These are phyloP conservation scores for Holtermannia corniformis DNA, from an alignment of 768 basidiomycete species.

Conservation along the genomic window DNA sequence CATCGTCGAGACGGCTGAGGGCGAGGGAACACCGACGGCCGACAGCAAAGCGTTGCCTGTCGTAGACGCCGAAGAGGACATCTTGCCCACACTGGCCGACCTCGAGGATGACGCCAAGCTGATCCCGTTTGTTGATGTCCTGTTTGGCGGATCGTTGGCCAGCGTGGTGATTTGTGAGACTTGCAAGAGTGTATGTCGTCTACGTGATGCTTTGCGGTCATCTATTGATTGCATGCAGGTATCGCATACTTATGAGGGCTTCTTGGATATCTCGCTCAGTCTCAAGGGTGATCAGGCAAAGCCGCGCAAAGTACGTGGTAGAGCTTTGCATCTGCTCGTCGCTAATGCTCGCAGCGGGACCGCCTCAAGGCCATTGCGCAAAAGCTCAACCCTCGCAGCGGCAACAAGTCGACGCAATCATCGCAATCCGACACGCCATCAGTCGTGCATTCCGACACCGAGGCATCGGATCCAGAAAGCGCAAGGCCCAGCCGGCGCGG, in stretches of 20 bases:
- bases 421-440: constrained; percentile 3
- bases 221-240: constrained; percentile 29
- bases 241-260: constrained; percentile 86
- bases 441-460: constrained; percentile 21
- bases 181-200: constrained; percentile 76
- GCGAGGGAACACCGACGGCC: background rate
- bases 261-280: constrained; percentile 83
- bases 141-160: constrained; percentile 80
- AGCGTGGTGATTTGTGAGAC: constrained; percentile 88
- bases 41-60: background rate
- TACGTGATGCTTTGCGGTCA: background rate
- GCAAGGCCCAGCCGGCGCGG: constrained; percentile 9
- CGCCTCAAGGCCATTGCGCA: constrained; percentile 62
- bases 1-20: background rate
- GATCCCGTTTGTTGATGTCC: constrained; percentile 71
- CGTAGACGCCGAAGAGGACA: background rate
- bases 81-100: background rate
- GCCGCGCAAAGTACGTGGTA: constrained; percentile 50
- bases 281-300: constrained; percentile 69
- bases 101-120: constrained; percentile 48
- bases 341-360: constrained; percentile 50
- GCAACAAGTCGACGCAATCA: background rate
- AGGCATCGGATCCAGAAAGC: constrained; percentile 9
- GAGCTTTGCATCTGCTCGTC: background rate
- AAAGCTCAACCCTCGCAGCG: constrained; percentile 1